A percentile compares a stretch with the other conserved stretches of the same genome.
These are phyloP conservation scores for Pulveroboletus sp. DNA, from an alignment of 768 basidiomycete species.

Conservation along the genomic window DNA sequence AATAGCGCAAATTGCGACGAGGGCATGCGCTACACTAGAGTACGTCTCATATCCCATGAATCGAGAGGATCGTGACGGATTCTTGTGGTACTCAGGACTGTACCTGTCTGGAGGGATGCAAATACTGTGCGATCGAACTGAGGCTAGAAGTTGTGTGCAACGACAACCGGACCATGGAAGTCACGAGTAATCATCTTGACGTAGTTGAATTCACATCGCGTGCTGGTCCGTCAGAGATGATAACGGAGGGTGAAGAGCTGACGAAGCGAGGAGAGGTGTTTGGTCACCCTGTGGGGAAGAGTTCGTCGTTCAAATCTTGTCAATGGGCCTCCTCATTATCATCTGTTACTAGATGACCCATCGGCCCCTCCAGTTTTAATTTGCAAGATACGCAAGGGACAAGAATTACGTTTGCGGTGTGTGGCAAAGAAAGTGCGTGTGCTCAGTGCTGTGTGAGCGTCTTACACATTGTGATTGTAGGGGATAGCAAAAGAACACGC, in stretches of 20 bases:
- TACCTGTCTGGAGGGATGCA: slow-evolving; percentile 80
- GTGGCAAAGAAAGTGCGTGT: slow-evolving; percentile 85
- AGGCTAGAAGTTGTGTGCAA: slow-evolving; percentile 73
- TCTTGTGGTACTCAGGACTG: slow-evolving; percentile 68
- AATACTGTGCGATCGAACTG: slow-evolving; percentile 83
- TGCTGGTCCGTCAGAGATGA: slow-evolving; percentile 34
- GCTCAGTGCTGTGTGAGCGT: neutral
- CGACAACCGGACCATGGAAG: slow-evolving; percentile 71
- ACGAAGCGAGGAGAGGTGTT: slow-evolving; percentile 72
- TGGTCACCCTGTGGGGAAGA: slow-evolving; percentile 83
- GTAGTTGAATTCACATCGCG: slow-evolving; percentile 42
- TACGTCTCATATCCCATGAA: slow-evolving; percentile 32
- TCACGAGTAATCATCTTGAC: slow-evolving; percentile 86
- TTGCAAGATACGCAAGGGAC: slow-evolving; percentile 91
- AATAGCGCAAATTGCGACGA: slow-evolving; percentile 86
- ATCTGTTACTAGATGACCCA: slow-evolving; percentile 49
- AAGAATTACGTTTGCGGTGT: slow-evolving; percentile 83
- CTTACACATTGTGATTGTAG: slow-evolving; percentile 39
- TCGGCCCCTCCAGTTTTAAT: slow-evolving; percentile 71
- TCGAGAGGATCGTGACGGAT: slow-evolving; percentile 1
- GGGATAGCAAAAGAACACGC: slow-evolving; percentile 98
- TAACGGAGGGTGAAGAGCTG: slow-evolving; percentile 61
- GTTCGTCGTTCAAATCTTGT: slow-evolving; percentile 38
- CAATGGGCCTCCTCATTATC: slow-evolving; percentile 5
- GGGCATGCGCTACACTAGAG: slow-evolving; percentile 77